Conservation (phyloP, 306 rosid species). For the Sphenostylis stenocarpa region DNA sequence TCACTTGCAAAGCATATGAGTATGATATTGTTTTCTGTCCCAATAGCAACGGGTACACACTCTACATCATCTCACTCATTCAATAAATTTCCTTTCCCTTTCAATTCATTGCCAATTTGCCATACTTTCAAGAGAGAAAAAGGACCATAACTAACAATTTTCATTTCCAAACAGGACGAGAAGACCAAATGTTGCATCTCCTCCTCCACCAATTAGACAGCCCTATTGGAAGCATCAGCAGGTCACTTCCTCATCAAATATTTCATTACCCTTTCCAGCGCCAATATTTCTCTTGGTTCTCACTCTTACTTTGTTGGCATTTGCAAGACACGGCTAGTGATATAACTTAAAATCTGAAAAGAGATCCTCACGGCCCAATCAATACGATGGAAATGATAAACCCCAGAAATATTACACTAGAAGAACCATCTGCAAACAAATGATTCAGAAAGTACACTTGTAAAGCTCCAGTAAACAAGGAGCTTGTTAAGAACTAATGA, state of each 20-base stretch:
- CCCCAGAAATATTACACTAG: neutral
- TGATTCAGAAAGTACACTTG: slow-evolving; percentile 1
- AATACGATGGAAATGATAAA: slow-evolving; percentile 1
- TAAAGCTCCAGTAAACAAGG: slow-evolving; percentile 11
- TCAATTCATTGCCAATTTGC: neutral
- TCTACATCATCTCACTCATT: neutral
- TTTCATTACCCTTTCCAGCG: slow-evolving; percentile 44
- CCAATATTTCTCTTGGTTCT: slow-evolving; percentile 33
- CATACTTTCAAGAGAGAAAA: neutral
- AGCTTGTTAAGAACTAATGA: neutral
- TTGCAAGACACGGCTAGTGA: slow-evolving; percentile 16
- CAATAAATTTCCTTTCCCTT: neutral
- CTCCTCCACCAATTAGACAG: slow-evolving; percentile 41
- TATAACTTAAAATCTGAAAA: neutral
- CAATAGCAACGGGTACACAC: slow-evolving; percentile 39
- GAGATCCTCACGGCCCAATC: neutral
- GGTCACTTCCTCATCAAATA: slow-evolving; percentile 51
- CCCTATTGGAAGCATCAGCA: slow-evolving; percentile 33
- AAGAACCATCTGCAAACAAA: slow-evolving; percentile 9
- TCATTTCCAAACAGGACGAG: slow-evolving; percentile 40
- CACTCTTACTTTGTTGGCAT: slow-evolving; percentile 9
- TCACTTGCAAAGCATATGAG: slow-evolving; percentile 75
- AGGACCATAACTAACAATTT: neutral
- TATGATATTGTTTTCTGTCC: slow-evolving; percentile 74
- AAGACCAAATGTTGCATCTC: slow-evolving; percentile 24